These are phyloP conservation scores for Neoboletus brunneissimus DNA, from an alignment of 768 basidiomycete species.

Conservation along the genomic window DNA sequence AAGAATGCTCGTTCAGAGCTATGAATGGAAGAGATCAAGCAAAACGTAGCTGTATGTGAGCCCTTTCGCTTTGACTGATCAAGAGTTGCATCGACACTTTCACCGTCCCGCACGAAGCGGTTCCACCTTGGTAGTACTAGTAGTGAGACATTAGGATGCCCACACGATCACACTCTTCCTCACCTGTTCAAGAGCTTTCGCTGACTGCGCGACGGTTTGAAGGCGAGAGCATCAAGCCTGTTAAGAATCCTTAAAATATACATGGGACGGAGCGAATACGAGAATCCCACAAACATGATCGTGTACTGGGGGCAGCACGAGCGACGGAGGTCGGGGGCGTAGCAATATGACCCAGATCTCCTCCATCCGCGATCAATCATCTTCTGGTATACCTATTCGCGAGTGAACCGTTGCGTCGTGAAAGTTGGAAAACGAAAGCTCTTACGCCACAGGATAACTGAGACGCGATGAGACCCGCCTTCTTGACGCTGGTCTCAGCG, in stretches of 20 bases:
- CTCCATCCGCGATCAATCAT: conserved; percentile 89
- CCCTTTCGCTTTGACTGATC: conserved; percentile 10
- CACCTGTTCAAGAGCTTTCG: conserved; percentile 73
- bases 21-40: conserved; percentile 51
- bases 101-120: conserved; percentile 54
- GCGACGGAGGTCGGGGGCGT: conserved; percentile 76
- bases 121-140: conserved; percentile 69
- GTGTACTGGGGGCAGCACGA: conserved; percentile 96
- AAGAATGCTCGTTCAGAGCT: conserved; percentile 45
- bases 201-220: conserved; percentile 71
- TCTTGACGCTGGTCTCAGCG: conserved; percentile 41
- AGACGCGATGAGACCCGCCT: conserved; percentile 48
- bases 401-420: not conserved
- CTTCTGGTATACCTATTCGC: conserved; percentile 63
- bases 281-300: conserved; percentile 60
- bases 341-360: conserved; percentile 78
- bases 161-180: not conserved
- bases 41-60: conserved; percentile 30
- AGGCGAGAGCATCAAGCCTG: conserved; percentile 65
- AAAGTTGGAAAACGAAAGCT: not conserved
- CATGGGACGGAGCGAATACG: conserved; percentile 1
- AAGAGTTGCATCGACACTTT: conserved; percentile 25
- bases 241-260: conserved; percentile 16
- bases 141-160: not conserved
- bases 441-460: conserved; percentile 54